Percentiles rank a stretch among this genome's conserved stretches.
Evolutionary conservation across 2,329 filamentous ascomycete genomes (phyloP).

Genomic region (Neofusicoccum sp.): DNA sequence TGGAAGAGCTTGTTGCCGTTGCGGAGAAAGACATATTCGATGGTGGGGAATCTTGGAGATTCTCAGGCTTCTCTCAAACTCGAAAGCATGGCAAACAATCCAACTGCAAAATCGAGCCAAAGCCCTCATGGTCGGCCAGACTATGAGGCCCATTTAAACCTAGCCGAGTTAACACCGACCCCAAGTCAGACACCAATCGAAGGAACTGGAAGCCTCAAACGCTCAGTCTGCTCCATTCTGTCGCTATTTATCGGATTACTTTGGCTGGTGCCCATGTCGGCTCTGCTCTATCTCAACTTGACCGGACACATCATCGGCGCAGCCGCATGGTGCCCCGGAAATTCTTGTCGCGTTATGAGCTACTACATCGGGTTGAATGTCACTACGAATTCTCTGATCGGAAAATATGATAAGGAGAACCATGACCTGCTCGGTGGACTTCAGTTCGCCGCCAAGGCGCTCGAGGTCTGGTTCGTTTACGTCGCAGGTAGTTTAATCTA

Average conservation of each 20-base stretch:
- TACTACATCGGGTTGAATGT: not conserved
- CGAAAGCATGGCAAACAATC: no score
- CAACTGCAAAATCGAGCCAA: no score
- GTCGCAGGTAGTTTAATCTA: not conserved
- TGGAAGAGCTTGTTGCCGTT: no score
- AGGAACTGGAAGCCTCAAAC: no score
- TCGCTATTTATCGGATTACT: not conserved
- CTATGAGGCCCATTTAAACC: no score
- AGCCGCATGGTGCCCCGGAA: not conserved
- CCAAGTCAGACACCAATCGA: no score
- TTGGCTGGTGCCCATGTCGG: not conserved
- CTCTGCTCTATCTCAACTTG: not conserved
- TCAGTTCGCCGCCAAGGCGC: not conserved
- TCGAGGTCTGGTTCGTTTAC: not conserved
- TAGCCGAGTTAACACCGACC: no score
- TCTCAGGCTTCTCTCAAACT: no score
- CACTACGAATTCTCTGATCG: not conserved
- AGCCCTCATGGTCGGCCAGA: no score
- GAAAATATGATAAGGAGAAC: not conserved
- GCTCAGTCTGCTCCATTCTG: no score
- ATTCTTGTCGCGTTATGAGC: not conserved
- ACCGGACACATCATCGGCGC: not conserved
- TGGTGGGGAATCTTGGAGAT: no score
- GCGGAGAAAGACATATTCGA: no score
- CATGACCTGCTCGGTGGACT: not conserved